These are phyloP conservation scores for Capronia americana DNA, from an alignment of 2,329 filamentous ascomycete genomes.

Conservation along the genomic window DNA sequence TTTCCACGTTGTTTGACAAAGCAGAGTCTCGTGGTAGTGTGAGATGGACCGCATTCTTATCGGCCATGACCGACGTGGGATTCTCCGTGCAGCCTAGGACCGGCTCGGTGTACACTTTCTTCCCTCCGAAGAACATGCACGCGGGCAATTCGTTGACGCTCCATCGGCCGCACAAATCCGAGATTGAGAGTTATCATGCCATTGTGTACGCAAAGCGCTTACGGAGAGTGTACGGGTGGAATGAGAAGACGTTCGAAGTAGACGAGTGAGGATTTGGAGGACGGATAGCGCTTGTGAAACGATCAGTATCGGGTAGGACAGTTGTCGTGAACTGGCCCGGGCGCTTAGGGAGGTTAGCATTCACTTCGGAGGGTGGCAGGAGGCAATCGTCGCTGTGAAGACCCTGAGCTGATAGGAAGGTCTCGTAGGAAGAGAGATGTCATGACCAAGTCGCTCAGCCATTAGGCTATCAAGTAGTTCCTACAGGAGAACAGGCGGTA, in stretches of 20 bases:
- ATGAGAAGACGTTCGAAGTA: constrained; percentile 6
- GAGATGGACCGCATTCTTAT: constrained; percentile 45
- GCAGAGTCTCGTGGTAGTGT: constrained; percentile 39
- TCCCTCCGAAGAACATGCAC: constrained; percentile 18
- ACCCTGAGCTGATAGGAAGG: no score
- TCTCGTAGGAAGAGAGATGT: no score
- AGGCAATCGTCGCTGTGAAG: no score
- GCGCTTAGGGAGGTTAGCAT: no score
- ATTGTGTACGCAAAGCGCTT: background rate
- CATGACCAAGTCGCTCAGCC: no score
- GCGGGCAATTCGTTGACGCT: background rate
- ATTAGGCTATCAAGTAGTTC: no score
- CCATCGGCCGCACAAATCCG: constrained; percentile 3
- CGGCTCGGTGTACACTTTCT: constrained; percentile 51
- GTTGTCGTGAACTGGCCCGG: no score
- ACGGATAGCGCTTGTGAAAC: no score
- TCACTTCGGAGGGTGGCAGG: no score
- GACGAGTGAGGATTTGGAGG: no score
- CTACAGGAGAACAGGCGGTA: no score
- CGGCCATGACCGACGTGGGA: constrained; percentile 51
- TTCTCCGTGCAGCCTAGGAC: constrained; percentile 52
- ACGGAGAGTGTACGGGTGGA: background rate
- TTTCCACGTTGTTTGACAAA: constrained; percentile 44
- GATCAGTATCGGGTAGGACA: no score
- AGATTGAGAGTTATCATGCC: background rate